Base-by-base conservation (phyloP, 768 basidiomycete species). In the Tricholomella constricta region DNA sequence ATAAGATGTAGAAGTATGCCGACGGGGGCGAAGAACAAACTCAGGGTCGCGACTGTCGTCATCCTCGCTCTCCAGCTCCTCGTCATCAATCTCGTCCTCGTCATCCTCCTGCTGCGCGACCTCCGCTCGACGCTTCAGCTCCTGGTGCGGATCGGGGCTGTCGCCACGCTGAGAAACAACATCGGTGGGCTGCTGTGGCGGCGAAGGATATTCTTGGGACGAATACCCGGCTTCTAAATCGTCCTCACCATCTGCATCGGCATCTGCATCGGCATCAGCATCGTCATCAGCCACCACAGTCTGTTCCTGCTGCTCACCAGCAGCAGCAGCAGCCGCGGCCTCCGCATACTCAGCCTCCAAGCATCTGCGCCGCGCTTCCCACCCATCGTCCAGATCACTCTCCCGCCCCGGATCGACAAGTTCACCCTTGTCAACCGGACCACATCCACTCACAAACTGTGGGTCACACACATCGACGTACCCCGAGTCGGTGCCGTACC, bases 11-110 rank as follows among this genome's bases (percentile, higher is more conserved):
- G 62, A 32, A 3, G 51, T 38, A 6, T 51, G 52, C 11, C 58
- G 61, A 41, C 60, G 60, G 51, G 26, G 54, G 67, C 65, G 55
- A 61, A 66, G 29, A 65, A 71, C 42, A 68, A 62, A 45, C 64
- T 72, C 45, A 59, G 68, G 44, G 68, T 72, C 20, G 61, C 71
- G 63, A 61, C 26, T 51, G 46, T 58, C 61, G 35, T 75, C 50
- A 60, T 69, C 55, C 59, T 74, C 40, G 64, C 72, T 59, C 63
- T 75, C 40, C 61, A 68, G 44, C 57, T 69, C 42, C 27, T 62
- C 57, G 59, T 70, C 36, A 45, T 59, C 46, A 47, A 59, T 55
- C 26, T 66, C 42, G 31, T 53, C 49, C 3, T 49, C 31, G 22
- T 51, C 65, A 35, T 65, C 57, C 38, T 54, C 55, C 6, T 27